Base-by-base conservation (phyloP, 2,329 filamentous ascomycete genomes). In the Pyricularia sp. region DNA sequence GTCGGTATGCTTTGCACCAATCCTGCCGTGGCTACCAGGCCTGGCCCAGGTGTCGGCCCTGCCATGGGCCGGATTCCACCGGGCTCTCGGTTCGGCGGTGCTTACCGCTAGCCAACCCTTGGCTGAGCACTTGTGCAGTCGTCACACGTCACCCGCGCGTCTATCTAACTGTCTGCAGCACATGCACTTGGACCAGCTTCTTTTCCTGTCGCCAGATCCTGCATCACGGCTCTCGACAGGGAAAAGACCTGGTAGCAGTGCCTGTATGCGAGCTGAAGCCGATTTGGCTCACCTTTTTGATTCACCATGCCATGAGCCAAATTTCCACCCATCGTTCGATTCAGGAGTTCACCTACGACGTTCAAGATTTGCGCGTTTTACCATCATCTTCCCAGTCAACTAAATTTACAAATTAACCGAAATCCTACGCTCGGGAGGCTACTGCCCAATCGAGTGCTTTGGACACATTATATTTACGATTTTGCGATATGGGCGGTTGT, bases 1-100 rank as follows among this genome's bases (percentile, higher is more conserved):
- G 95, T 99, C 71, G 95, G 95, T 36, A 98, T 99, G 94, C 90
- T 99, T 68, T 99, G 96, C 83, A 97, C 93, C 81, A 98, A 98
- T 79, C 94, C 94, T 55, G 93, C 92, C 65, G 88, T 93, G 73
- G 87, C 92, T 68, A 97, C 93, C 74, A 92, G 94, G 69, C 94
- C 94, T 71, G 94, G 94, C 61, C 93, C 94, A 72, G 92, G 92
- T 33, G 86, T 89, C 73, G 91, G 92, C 25, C 85, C 90, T 70
- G 84, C 88, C 70, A 84, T 92, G 74, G 81, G 82, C 28, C 88
- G 86, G 50, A 82, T 89, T 77, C 84, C 84, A 71, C 85, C 86
- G 68, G 84, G 83, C 69, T 80, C 86, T 74, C 85, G 88, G 69
- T 90, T 85, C 76, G 83, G 82, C 73, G 81, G 82, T 73, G 78